Percentiles rank a stretch among this genome's conserved stretches.
phyloP scores from a whole-genome alignment of 306 rosid species.

The Myrica gale region DNA sequence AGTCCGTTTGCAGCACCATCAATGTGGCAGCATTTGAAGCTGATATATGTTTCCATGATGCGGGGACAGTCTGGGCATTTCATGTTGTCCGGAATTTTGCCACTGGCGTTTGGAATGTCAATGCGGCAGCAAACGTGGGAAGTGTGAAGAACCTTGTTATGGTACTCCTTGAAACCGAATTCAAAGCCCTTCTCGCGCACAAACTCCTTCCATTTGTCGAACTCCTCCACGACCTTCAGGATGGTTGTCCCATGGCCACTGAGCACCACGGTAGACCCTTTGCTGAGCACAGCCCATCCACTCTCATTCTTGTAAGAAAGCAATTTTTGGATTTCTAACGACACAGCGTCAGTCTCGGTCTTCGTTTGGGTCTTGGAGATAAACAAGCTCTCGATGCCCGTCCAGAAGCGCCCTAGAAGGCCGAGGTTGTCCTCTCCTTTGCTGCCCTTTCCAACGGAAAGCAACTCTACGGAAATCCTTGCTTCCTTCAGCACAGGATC shows the following conservation, averaged over 20 bases:
- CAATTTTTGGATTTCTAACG: conserved; percentile 36
- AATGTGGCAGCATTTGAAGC: conserved; percentile 65
- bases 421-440: conserved; percentile 26
- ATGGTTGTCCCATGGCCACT: conserved; percentile 34
- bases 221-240: conserved; percentile 35
- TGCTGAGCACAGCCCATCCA: conserved; percentile 41
- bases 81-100: conserved; percentile 44
- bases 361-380: conserved; percentile 39
- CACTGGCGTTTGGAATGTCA: conserved; percentile 32
- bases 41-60: conserved; percentile 53
- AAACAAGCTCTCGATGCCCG: conserved; percentile 50
- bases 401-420: conserved; percentile 41
- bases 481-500: conserved; percentile 44
- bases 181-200: conserved; percentile 40
- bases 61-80: conserved; percentile 54
- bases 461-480: conserved; percentile 43
- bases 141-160: conserved; percentile 20
- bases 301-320: conserved; percentile 43
- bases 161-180: conserved; percentile 17
- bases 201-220: conserved; percentile 51
- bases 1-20: conserved; percentile 6
- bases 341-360: background rate
- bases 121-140: conserved; percentile 31
- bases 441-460: conserved; percentile 43
- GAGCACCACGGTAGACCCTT: conserved; percentile 32